phyloP scores from a whole-genome alignment of 2,329 filamentous ascomycete genomes.

The Paramyrothecium roridum region DNA sequence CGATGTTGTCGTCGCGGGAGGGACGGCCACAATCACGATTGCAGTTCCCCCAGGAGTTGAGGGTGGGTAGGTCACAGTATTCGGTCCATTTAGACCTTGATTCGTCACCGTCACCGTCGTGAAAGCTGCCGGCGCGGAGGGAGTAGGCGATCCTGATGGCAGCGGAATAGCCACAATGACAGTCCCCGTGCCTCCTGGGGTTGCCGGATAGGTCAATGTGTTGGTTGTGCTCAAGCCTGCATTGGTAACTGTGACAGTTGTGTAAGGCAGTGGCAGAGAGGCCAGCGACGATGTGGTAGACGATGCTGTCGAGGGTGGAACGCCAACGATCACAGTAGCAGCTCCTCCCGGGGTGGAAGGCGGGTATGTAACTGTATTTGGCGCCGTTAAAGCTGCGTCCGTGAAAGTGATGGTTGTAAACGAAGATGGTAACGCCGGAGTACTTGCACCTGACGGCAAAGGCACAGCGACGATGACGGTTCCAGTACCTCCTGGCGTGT shows the following conservation, averaged over 20 bases:
- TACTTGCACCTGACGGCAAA: background rate
- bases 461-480: conserved; percentile 1
- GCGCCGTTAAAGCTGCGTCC: background rate
- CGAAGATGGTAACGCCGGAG: background rate
- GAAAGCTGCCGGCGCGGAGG: background rate
- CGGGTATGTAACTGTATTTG: background rate
- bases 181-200: background rate
- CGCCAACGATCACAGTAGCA: background rate
- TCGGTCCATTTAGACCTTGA: background rate
- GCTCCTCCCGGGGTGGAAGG: background rate
- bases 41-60: background rate
- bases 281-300: background rate
- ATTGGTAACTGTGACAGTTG: background rate
- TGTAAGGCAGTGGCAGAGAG: background rate
- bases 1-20: background rate
- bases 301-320: background rate
- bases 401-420: background rate
- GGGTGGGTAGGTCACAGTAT: background rate
- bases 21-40: background rate
- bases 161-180: background rate
- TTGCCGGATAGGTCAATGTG: background rate
- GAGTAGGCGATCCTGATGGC: background rate
- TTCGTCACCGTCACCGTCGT: background rate
- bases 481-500: background rate
- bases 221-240: background rate